phyloP scores from a whole-genome alignment of 495 filamentous ascomycete genomes.

The Trichoderma orchidacearum region DNA sequence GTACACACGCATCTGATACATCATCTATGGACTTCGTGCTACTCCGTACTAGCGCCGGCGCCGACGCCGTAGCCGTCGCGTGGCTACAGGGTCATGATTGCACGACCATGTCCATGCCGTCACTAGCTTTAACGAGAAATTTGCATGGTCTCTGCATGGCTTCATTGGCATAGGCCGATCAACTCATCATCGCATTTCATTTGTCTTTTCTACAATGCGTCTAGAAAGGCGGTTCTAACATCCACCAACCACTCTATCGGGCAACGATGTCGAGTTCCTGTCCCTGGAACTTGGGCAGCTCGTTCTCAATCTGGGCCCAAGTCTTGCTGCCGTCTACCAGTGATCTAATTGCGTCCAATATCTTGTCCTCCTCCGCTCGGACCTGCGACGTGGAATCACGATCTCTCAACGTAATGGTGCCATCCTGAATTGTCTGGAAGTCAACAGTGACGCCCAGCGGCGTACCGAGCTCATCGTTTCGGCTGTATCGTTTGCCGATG shows the following conservation, averaged over 20 bases:
- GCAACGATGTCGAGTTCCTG: constrained; percentile 31
- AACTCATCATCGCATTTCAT: too few species aligned
- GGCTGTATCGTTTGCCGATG: constrained; percentile 62
- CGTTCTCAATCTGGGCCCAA: constrained; percentile 45
- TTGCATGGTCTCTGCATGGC: too few species aligned
- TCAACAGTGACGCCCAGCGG: constrained; percentile 59
- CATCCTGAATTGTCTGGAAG: constrained; percentile 63
- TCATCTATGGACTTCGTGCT: too few species aligned
- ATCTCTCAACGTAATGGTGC: constrained; percentile 57
- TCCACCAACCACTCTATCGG: constrained; percentile 6
- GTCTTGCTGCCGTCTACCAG: constrained; percentile 43
- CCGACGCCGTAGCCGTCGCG: too few species aligned
- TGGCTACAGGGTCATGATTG: too few species aligned
- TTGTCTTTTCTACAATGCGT: too few species aligned
- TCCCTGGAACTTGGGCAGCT: constrained; percentile 46
- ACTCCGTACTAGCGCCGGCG: too few species aligned
- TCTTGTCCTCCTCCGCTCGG: constrained; percentile 45
- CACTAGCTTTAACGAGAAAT: too few species aligned
- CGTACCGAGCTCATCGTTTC: constrained; percentile 64
- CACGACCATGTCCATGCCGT: too few species aligned
- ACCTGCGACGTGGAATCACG: constrained; percentile 63
- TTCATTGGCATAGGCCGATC: too few species aligned
- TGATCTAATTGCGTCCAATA: constrained; percentile 47
- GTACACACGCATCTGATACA: too few species aligned
- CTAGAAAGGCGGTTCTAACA: too few species aligned